Percentiles rank a stretch among this genome's conserved stretches.
Evolutionary conservation across 331 rosid genomes (phyloP).

Genomic region (Dryas integrifolia): DNA sequence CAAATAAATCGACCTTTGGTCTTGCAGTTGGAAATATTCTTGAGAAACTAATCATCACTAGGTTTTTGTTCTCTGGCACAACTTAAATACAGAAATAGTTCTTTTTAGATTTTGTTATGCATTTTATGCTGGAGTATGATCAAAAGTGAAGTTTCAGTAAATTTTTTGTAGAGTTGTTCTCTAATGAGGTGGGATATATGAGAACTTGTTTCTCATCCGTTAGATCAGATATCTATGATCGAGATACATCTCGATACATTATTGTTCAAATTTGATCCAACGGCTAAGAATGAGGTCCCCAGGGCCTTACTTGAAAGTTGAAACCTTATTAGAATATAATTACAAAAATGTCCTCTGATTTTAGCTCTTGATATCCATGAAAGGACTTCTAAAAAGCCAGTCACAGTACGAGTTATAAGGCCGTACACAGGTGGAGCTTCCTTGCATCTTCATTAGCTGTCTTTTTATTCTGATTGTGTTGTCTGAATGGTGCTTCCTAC

Average conservation of each 20-base stretch:
- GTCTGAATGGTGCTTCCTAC: conserved; percentile 11
- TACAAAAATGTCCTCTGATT: background rate
- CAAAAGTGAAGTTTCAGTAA: too few species aligned
- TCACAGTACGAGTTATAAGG: background rate
- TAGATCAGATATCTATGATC: background rate
- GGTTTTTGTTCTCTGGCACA: conserved; percentile 4
- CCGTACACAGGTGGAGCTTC: conserved; percentile 4
- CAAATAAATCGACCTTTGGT: conserved; percentile 14
- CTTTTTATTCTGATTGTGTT: background rate
- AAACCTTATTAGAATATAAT: background rate
- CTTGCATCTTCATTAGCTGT: conserved; percentile 8
- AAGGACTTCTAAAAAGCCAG: background rate
- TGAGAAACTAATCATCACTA: conserved; percentile 5
- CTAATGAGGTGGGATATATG: background rate
- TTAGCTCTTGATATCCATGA: background rate
- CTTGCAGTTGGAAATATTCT: conserved; percentile 13
- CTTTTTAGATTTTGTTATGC: background rate
- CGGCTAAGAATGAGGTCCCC: too few species aligned
- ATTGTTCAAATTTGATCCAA: too few species aligned
- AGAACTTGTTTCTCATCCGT: background rate
- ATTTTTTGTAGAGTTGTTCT: background rate
- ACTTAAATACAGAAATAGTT: background rate
- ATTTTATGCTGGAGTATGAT: background rate
- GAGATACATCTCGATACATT: background rate
- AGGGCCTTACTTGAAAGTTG: background rate